Base-by-base conservation (phyloP, 2,329 filamentous ascomycete species). In the Didymosphaeria variabile region DNA sequence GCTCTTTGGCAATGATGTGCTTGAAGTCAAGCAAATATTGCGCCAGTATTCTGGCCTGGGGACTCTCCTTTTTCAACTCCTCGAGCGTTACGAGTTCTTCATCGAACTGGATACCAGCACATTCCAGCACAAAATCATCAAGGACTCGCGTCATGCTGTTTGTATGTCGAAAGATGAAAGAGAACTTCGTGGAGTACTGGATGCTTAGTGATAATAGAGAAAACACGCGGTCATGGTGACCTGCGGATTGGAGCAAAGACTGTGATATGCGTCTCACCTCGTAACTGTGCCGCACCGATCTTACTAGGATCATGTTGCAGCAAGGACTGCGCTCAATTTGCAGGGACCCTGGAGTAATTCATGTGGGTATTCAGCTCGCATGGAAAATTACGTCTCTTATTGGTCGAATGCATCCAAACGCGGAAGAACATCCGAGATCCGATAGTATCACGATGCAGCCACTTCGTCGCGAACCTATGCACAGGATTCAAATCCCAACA, bases 1-100 rank as follows among this genome's bases (percentile, higher is more conserved):
- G 23, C 46, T 49, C 26, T 4, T 5, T 19, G 46, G 46, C 26
- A 32, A 49, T 49, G 9, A 49, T 49, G 17, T 49, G 46, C 26
- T 32, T 49, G 26, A 49, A 49, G 15, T 49, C 46, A 29, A 49
- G 46, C 23, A 49, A 21, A n/a, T 17, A 49, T 49, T 32, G 23
- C 9, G 26, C 26, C 23, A 49, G 46, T 9, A 49, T n/a, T 5
- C 26, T 49, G 5, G 46, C 46, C 17, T 49, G 46, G 15, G 46
- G 26, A 26, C 26, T 15, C 46, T 49, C 46, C 26, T 49, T 49
- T 9, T 12, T 17, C 5, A 32, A n/a, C 23, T 10, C 26, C 15
- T 49, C 46, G 9, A n/a, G 46, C 10, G 10, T 31, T 8, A 49
- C 17, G 10, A 32, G 7, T 32, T 49, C 46, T 49, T 49, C 46